Evolutionary conservation across 179 eudicot species (phyloP), one percentile per base, ranked within the genome.

Genomic region (Amaranthus tricolor): DNA sequence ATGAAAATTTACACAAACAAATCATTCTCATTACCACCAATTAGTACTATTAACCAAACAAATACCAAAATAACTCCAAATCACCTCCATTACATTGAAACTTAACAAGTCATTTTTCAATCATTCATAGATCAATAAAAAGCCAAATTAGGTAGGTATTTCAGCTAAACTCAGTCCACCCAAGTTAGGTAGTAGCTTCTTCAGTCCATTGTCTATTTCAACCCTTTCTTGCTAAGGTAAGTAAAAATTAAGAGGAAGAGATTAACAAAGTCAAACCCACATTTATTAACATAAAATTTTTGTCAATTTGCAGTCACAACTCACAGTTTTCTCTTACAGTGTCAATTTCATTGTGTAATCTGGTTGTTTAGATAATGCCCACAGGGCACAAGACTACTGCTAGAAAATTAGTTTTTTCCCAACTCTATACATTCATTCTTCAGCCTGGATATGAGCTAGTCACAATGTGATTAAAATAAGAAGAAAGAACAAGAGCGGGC

Each of bases 391-490:
- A 21, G 50, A 43, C 43, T 44, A 50, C 12, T 40, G n/a, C 24
- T 24, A 19, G 54, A 48, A 66, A 68, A 51, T 64, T 58, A 76
- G 70, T 14, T 5, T 69, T 69, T 69, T 48, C 20, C 20, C 15
- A 6, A 40, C 67, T 77, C 51, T 8, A 62, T 14, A 19, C 20
- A 66, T 64, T 77, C 56, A 70, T 52, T 70, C 79, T 44, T 14
- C 62, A 11, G 51, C 70, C 73, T 70, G 51, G 54, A 19, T 13
- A 77, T 57, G 79, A 77, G 70, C 53, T 6, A 77, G 79, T 77
- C 79, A 62, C n/a, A 20, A 70, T 19, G n/a, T 13, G n/a, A 66
- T 11, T 52, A 68, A 68, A 45, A 16, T 62, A 31, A 60, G 44
- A 51, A 40, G 60, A 48, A 10, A 76, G 24, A 3, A 47, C 49